Base-by-base conservation (phyloP, 2,329 filamentous ascomycete genomes). In the Tolypocladium tropicale region DNA sequence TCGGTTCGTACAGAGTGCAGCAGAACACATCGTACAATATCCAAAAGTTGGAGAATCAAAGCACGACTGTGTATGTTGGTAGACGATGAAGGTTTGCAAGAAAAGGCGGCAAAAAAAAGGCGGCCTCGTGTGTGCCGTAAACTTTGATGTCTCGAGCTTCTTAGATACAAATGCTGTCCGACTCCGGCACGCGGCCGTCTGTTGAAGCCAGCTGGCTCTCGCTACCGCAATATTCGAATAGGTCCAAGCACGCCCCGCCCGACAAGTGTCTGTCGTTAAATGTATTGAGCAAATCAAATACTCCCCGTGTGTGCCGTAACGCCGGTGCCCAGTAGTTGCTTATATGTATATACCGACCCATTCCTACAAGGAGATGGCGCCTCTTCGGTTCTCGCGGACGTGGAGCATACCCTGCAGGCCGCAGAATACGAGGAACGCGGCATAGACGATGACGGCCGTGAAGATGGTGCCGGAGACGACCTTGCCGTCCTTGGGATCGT, bases 371-470 rank as follows among this genome's bases (percentile, higher is more conserved):
- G 88, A 84, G 74, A 96, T 96, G 59, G 90, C 88, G 61, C 92
- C 92, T 69, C 88, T 81, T 72, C 89, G 81, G 73, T 84, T 90
- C 72, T 92, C 87, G 72, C 90, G 86, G 65, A 90, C 75, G 73
- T 97, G 91, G 59, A 96, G 80, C 67, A 88, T 83, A 60, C 91
- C 93, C 72, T 97, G 93, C 63, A 92, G 83, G 57, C 87, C 89
- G 74, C 93, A 97, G 76, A 95, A 96, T 53, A 95, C 79, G 56
- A 96, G 82, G 78, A 97, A 97, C 21, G 80, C 93, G 63, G 80
- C 83, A 69, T 97, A 97, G 68, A 97, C 86, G 54, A 90, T 78
- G 46, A 97, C 92, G 46, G 93, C 90, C 30, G 85, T 85, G 67
- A 96, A 96, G 55, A 96, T 86, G 32, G 91, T 93, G 30, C 80